A percentile compares a stretch with the other conserved stretches of the same genome.
These are phyloP conservation scores for Pichia nanzhaoensis DNA, from an alignment of 805 yeast species.

Conservation along the genomic window DNA sequence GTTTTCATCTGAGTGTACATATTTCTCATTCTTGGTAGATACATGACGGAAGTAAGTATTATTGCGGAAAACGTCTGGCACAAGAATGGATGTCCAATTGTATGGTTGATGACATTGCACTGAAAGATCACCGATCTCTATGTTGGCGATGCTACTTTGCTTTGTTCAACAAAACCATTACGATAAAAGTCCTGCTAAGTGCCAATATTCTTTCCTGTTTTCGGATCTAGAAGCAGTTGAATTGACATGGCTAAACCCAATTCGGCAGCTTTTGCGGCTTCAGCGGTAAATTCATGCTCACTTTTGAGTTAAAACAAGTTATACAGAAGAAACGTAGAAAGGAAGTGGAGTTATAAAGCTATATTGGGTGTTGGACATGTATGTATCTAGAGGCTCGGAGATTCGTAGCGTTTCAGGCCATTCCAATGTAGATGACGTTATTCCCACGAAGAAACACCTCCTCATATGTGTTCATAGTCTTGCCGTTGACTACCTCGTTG, in stretches of 20 bases:
- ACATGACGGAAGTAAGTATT: no score
- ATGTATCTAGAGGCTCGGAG: no score
- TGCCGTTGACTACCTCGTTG: conserved; percentile 52
- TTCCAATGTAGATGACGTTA: conserved; percentile 51
- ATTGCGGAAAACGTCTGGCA: conserved; percentile 2
- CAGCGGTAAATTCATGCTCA: background rate
- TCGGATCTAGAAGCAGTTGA: background rate
- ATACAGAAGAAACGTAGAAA: no score
- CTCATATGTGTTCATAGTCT: conserved; percentile 47
- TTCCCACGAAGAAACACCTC: conserved; percentile 87
- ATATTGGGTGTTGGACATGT: no score
- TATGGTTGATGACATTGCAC: conserved; percentile 1
- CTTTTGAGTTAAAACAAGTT: conserved; percentile 4
- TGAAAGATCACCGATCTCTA: background rate
- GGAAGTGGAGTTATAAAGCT: no score
- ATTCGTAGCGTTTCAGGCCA: conserved; percentile 3
- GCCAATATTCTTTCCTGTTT: background rate
- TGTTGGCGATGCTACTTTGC: background rate
- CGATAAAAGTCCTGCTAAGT: background rate
- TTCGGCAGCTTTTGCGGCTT: background rate
- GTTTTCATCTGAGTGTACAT: no score
- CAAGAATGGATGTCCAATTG: conserved; percentile 2
- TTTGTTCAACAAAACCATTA: background rate
- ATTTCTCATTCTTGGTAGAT: no score
- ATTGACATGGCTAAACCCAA: no score